A percentile compares a stretch with the other conserved stretches of the same genome.
These are phyloP conservation scores for Coriolopsis trogii DNA, from an alignment of 1,284 basidiomycete species.

Conservation along the genomic window DNA sequence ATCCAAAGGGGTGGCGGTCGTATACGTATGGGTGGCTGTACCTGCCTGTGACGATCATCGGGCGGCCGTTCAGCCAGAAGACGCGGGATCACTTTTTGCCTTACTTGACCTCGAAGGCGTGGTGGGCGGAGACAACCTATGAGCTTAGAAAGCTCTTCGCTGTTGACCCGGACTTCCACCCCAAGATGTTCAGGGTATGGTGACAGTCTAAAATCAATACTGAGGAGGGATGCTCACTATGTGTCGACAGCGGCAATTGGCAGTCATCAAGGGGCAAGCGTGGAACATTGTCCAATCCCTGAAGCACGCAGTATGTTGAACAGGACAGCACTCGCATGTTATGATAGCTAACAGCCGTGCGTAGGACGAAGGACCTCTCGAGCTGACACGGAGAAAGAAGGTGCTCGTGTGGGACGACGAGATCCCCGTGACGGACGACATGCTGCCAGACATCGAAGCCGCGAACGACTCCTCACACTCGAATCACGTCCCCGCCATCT, in stretches of 20 bases:
- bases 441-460: slow-evolving; percentile 43
- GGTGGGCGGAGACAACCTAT: slow-evolving; percentile 90
- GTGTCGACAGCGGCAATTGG: slow-evolving; percentile 70
- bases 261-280: slow-evolving; percentile 91
- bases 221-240: not conserved
- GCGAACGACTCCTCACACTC: slow-evolving; percentile 39
- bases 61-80: slow-evolving; percentile 80
- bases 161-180: slow-evolving; percentile 84
- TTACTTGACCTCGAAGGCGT: slow-evolving; percentile 77
- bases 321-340: slow-evolving; percentile 2
- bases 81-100: slow-evolving; percentile 85
- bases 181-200: slow-evolving; percentile 79
- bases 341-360: slow-evolving; percentile 7
- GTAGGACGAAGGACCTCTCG: slow-evolving; percentile 78
- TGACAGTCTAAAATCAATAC: not conserved
- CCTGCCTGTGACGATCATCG: slow-evolving; percentile 85
- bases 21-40: slow-evolving; percentile 94
- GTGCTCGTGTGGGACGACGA: slow-evolving; percentile 86
- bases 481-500: slow-evolving; percentile 35
- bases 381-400: slow-evolving; percentile 78
- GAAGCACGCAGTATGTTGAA: slow-evolving; percentile 61
- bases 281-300: slow-evolving; percentile 89
- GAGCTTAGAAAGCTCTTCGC: slow-evolving; percentile 79
- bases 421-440: slow-evolving; percentile 72
- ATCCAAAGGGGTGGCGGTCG: slow-evolving; percentile 87